These are phyloP conservation scores for Malus hybrid DNA, from an alignment of 331 rosid species.

Conservation along the genomic window DNA sequence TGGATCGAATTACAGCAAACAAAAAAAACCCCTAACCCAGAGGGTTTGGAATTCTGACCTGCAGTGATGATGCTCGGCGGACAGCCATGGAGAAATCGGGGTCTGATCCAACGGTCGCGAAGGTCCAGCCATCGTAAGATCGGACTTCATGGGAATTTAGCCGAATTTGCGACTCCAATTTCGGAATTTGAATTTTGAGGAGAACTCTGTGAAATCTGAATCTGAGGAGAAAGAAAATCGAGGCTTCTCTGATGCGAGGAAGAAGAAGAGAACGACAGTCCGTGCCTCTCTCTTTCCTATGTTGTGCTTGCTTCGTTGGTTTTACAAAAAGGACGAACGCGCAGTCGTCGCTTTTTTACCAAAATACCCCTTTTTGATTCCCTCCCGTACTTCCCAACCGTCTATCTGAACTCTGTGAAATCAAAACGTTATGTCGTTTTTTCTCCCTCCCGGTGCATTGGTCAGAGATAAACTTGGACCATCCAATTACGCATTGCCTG, in stretches of 20 bases:
- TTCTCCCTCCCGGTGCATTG: neutral
- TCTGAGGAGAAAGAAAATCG: neutral
- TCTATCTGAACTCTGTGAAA: neutral
- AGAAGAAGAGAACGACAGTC: neutral
- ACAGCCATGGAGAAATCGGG: conserved; percentile 23
- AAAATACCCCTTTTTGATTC: neutral
- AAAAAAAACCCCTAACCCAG: neutral
- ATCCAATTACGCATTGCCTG: accelerated
- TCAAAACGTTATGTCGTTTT: neutral
- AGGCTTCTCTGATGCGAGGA: neutral
- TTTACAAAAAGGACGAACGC: neutral
- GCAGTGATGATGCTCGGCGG: conserved; percentile 22
- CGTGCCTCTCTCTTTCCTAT: neutral
- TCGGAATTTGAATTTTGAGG: neutral
- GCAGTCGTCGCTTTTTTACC: neutral
- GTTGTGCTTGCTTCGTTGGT: neutral
- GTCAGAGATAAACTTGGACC: too few relatives aligned
- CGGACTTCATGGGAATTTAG: conserved; percentile 18
- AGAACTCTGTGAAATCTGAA: neutral
- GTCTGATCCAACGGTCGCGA: conserved; percentile 35
- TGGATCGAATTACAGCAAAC: neutral
- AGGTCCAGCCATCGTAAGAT: conserved; percentile 33
- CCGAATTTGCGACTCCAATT: neutral
- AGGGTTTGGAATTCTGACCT: conserved; percentile 30
- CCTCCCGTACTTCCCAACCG: neutral